Evolutionary conservation across 495 filamentous ascomycete genomes (phyloP), one percentile per base, ranked within the genome.

Genomic region (Tuber calosporum): DNA sequence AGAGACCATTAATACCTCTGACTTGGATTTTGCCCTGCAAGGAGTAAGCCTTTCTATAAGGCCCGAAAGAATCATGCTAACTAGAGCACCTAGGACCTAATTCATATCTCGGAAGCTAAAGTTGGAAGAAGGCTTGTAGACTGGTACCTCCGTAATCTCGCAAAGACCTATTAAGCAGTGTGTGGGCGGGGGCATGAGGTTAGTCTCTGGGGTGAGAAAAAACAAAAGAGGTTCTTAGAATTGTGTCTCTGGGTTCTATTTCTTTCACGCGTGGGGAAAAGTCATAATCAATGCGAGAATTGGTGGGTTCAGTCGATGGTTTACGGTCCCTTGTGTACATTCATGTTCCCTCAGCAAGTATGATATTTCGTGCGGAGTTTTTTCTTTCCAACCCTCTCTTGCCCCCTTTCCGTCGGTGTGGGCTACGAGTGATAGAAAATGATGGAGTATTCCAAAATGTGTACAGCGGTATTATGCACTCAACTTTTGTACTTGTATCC

Each of bases 101-200:
- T 99, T 82, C 95, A 99, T 84, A 93, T 98, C 78, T 97, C 94
- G 67, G 95, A 99, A 85, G 96, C 94, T 72, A 99, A 99, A 89
- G 93, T 97, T 68, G 96, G 95, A 75, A 88, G 95, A 75, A 94
- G 94, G 84, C 84, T 99, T 81, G 94, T 98, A 72, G 95, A 99
- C 85, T 99, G 95, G 95, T 99, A 99, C 84, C 88, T 99, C 80
- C 89, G 96, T 79, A 99, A 99, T 85, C 87, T 99, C 80, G 90
- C 93, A 67, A 90, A 95, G 79, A 96, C 93, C 68, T 99, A 99
- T 85, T 93, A 87, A 72, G 71, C 42, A 78, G 73, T 58, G 22
- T n/a, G n/a, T 30, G 11, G n/a, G n/a, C 0, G 11, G 48, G 15
- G 48, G 48, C 15, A 30, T 30, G 11, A 19, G 13, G 42, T 43